Base-by-base conservation (phyloP, 495 filamentous ascomycete species). In the Penicillium flavigenum region DNA sequence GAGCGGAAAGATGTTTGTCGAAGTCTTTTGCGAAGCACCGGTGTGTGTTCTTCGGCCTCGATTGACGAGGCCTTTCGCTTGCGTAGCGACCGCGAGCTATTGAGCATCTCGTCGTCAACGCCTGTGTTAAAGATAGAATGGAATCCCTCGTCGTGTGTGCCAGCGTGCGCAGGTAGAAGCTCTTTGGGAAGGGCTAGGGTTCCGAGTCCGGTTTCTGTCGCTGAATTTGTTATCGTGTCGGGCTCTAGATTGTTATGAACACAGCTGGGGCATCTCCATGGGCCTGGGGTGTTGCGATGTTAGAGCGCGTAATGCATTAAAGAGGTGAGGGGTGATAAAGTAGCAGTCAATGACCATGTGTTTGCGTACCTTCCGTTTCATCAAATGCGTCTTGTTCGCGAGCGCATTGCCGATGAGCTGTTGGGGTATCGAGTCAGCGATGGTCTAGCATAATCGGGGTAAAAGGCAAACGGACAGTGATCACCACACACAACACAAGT, bases 371-470 rank as follows among this genome's bases (percentile, higher is more conserved):
- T 70, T 89, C 86, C 54, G 82, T 81, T 56, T 85, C 76, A 48
- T 80, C 79, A 63, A 95, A 77, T 42, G 89, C 86, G 52, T 86
- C 85, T 63, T 85, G 85, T 67, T 87, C 84, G 61, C 91, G 86
- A 57, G 92, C 94, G 74, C 93, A 98, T 84, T 97, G 89, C 65
- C 89, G 86, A 80, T 98, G 93, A 56, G 93, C 93, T 79, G 55
- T 65, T 59, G 63, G 59, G 55, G 58, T 59, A 60, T 66, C 65
- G 63, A 63, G 67, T 73, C 63, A 77, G 76, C 55, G 58, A 69
- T 36, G 52, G 62, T 66, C 66, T 53, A 53, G 68, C 66, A 63
- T 42, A 62, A 57, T 58, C 16, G 36, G 53, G 60, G 60, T 57
- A 58, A 56, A 65, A 63, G 59, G 50, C 55, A 68, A 56, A 54